phyloP scores from a whole-genome alignment of 2,329 filamentous ascomycete genomes.

The Pyricularia grisea region DNA sequence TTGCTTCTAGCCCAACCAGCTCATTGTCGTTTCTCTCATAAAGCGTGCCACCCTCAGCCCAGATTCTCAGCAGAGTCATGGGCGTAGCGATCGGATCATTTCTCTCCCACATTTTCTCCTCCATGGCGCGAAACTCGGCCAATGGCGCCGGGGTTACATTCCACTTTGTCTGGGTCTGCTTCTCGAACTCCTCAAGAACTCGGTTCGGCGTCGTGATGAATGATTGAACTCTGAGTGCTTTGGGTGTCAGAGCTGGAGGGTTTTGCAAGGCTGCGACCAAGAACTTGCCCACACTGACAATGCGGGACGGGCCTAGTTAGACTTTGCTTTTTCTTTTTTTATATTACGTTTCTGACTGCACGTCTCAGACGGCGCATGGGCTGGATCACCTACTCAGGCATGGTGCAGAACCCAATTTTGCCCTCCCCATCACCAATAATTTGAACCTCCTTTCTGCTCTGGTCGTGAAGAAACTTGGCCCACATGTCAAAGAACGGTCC shows the following conservation, averaged over 20 bases:
- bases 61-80: constrained; percentile 58
- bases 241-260: constrained; percentile 40
- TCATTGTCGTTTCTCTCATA: constrained; percentile 62
- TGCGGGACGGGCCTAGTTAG: not conserved
- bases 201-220: constrained; percentile 56
- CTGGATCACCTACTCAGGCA: constrained; percentile 51
- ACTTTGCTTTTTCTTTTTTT: not conserved
- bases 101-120: constrained; percentile 49
- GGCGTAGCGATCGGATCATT: constrained; percentile 40
- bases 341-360: not conserved
- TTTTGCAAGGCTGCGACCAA: constrained; percentile 53
- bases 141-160: constrained; percentile 42
- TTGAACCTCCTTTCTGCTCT: constrained; percentile 44
- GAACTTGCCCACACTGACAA: constrained; percentile 46
- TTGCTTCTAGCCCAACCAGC: constrained; percentile 37
- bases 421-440: constrained; percentile 54
- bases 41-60: constrained; percentile 62
- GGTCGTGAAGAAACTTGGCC: constrained; percentile 46
- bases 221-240: constrained; percentile 58
- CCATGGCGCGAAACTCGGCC: constrained; percentile 41
- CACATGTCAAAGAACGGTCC: constrained; percentile 61
- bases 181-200: constrained; percentile 59
- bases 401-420: constrained; percentile 58
- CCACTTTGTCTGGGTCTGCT: constrained; percentile 49
- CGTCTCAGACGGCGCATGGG: not conserved